phyloP scores from a whole-genome alignment of 768 basidiomycete genomes.

The Fibroporia radiculosa region DNA sequence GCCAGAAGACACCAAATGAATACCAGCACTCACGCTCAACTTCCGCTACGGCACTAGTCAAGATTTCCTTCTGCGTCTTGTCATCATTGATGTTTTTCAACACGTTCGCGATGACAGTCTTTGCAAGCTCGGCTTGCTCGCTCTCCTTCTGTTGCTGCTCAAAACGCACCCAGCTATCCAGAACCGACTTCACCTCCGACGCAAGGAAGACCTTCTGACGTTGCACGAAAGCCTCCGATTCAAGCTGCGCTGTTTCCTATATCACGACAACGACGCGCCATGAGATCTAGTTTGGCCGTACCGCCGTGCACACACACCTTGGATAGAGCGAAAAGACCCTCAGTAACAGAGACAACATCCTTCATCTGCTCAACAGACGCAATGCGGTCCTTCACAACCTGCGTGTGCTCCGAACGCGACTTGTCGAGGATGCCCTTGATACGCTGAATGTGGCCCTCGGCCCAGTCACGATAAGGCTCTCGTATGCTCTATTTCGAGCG shows the following conservation, averaged over 20 bases:
- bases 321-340: constrained; percentile 86
- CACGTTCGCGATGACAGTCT: constrained; percentile 84
- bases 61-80: constrained; percentile 82
- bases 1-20: not conserved
- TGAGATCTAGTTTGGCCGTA: not conserved
- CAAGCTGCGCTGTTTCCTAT: constrained; percentile 88
- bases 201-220: constrained; percentile 84
- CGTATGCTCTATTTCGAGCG: constrained; percentile 68
- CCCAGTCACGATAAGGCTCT: constrained; percentile 91
- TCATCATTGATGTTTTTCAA: constrained; percentile 76
- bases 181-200: constrained; percentile 84
- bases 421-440: constrained; percentile 76
- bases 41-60: constrained; percentile 72
- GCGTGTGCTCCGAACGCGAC: constrained; percentile 84
- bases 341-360: constrained; percentile 87
- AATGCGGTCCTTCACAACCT: constrained; percentile 91
- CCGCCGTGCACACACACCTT: constrained; percentile 75
- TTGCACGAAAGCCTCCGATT: constrained; percentile 84
- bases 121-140: constrained; percentile 89
- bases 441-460: constrained; percentile 76
- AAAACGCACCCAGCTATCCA: constrained; percentile 97
- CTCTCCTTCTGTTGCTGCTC: constrained; percentile 96
- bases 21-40: constrained; percentile 83
- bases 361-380: constrained; percentile 88
- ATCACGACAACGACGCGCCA: not conserved